Base-by-base conservation (phyloP, 164 flowering plant species). In the grape (Vitis vinifera) region DNA sequence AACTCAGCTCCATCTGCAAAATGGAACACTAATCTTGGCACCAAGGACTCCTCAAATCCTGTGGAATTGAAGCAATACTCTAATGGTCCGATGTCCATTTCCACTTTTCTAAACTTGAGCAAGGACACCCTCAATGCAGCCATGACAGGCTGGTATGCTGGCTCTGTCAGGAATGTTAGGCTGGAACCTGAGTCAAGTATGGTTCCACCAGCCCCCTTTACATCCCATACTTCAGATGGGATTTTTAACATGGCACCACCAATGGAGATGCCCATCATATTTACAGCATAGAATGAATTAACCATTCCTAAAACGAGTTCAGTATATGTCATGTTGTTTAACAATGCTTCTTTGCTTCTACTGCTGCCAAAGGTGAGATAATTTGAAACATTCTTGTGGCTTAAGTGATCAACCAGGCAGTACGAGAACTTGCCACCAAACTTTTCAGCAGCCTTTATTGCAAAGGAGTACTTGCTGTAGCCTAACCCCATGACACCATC, bases 401-500 rank as follows among this genome's bases (percentile, higher is more conserved):
- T 86, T 15, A 89, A 71, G 68, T 89, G 94, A 75, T 92, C 95
- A 9, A 89, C 89, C 8, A 90, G 77, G 76, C 95, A 90, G 68
- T 89, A 92, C 0, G 96, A 84, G 78, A 92, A 90, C 55, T 82
- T 84, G 61, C 86, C 86, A 5, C 85, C 89, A 11, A 79, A 78
- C 0, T n/a, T 23, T 0, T 68, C 13, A 0, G 78, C 67, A 0
- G 85, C 89, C 49, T 70, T 76, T 2, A 70, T 5, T 1, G 88
- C 79, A 51, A 90, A 87, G 5, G 92, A 80, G 70, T 79, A 16
- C 1, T 67, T 70, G 79, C 79, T 71, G 62, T 69, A 80, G 47
- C 90, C 92, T 29, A 92, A 71, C 0, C 95, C 95, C 55, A 92
- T 37, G 0, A 92, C 83, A 4, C 97, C 97, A 74, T 92, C 92